phyloP scores from a whole-genome alignment of 176 grass and related monocot genomes.

The Rhynchospora pubera region DNA sequence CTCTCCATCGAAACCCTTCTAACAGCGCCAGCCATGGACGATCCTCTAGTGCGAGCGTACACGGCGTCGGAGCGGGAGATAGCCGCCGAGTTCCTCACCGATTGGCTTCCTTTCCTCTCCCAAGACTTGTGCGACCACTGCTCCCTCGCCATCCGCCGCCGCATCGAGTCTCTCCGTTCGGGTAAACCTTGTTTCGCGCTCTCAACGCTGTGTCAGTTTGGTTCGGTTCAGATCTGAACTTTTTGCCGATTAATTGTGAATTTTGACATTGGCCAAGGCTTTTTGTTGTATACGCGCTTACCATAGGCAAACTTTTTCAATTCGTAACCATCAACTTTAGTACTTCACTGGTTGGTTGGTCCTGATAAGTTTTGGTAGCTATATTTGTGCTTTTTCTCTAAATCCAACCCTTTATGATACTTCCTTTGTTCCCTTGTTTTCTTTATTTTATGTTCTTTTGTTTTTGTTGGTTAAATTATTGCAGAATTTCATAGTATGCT shows the following conservation, averaged over 20 bases:
- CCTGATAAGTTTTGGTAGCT: neutral
- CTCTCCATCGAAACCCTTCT: neutral
- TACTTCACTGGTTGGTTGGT: neutral
- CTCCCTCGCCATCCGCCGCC: conserved; percentile 36
- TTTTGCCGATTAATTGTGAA: neutral
- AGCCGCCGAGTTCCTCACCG: conserved; percentile 76
- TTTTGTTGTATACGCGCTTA: neutral
- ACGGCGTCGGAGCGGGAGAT: conserved; percentile 59
- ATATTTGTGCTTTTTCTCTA: neutral
- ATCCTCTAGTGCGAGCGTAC: conserved; percentile 59
- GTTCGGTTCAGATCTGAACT: neutral
- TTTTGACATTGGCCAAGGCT: neutral
- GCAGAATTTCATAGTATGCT: neutral
- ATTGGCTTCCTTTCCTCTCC: conserved; percentile 85
- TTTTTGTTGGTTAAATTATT: neutral
- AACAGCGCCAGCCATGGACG: conserved; percentile 20
- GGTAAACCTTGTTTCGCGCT: too few species aligned
- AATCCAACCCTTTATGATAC: too few species aligned
- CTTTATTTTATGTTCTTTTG: too few species aligned
- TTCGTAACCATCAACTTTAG: neutral
- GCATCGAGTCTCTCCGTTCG: conserved; percentile 54
- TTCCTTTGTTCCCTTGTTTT: too few species aligned
- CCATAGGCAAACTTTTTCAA: neutral
- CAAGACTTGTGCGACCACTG: conserved; percentile 61
- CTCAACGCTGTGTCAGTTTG: neutral